phyloP scores from a whole-genome alignment of 2,329 filamentous ascomycete genomes.

The Fonsecaea pugnacius region DNA sequence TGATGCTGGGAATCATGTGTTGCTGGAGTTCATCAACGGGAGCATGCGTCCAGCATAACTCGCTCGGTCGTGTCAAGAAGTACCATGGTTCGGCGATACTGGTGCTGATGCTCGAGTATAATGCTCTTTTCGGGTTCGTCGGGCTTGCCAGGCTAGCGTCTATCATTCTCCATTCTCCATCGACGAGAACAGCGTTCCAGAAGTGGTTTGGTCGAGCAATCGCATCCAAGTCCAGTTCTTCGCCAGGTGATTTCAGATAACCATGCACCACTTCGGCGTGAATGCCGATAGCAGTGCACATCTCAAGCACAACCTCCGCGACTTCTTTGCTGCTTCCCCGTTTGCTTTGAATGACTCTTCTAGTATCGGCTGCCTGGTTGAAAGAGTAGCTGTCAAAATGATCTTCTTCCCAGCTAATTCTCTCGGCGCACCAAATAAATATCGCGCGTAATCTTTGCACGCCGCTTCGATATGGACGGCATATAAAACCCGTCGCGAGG shows the following conservation, averaged over 20 bases:
- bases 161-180: conserved; percentile 95
- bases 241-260: conserved; percentile 88
- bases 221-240: conserved; percentile 76
- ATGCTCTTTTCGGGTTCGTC: conserved; percentile 77
- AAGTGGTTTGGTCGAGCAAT: conserved; percentile 92
- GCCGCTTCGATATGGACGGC: conserved; percentile 90
- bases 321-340: conserved; percentile 88
- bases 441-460: conserved; percentile 91
- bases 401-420: conserved; percentile 93
- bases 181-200: conserved; percentile 94
- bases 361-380: conserved; percentile 65
- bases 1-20: conserved; percentile 86
- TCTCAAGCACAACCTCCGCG: conserved; percentile 82
- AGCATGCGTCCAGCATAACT: conserved; percentile 95
- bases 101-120: conserved; percentile 74
- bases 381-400: conserved; percentile 62
- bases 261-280: conserved; percentile 85
- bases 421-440: conserved; percentile 97
- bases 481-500: conserved; percentile 88
- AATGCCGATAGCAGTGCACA: conserved; percentile 88
- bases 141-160: conserved; percentile 91
- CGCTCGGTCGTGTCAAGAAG: conserved; percentile 85
- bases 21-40: conserved; percentile 86
- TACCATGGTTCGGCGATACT: conserved; percentile 84
- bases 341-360: conserved; percentile 80